Base-by-base conservation (phyloP, 805 yeast genomes). In the Alloascoidea africana region DNA sequence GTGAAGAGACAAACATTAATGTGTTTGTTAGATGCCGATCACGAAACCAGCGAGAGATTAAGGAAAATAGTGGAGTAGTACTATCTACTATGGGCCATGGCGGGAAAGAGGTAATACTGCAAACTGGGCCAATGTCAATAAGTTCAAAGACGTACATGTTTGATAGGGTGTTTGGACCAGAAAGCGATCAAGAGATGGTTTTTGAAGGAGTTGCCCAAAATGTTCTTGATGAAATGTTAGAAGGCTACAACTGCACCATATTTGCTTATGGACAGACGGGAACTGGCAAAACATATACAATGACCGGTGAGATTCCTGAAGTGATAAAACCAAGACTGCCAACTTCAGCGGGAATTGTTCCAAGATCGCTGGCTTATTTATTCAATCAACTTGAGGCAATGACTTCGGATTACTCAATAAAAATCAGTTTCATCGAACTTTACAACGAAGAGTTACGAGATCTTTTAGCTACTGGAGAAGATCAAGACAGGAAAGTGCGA, bases 211-310 rank as follows among this genome's bases (percentile, higher is more conserved):
- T 79, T 14, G 93, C 87, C 0, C 58, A 66, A 19, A 77, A 76
- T 8, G 55, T 75, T 38, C 65, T 78, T 36, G 64, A 66, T 17
- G 94, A 87, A 43, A 68, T 84, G 41, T 57, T 85, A 40, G 59
- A 66, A 37, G 93, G 89, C 15, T 80, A 76, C 51, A 84, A 84
- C 51, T 84, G 86, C 45, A 80, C 94, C 0, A 67, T 84, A 18
- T 64, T 85, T 45, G 93, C 91, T 0, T 86, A 86, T 56, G 96
- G 96, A 3, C 93, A 84, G 66, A 85, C 94, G 0, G 91, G 94
- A 1, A 80, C 94, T 0, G 94, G 94, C 17, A 85, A 84, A 49
- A 84, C 95, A 0, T 75, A 74, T n/a, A n/a, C n/a, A n/a, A n/a
- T n/a, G n/a, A n/a, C n/a, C 51, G 65, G n/a, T n/a, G n/a, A n/a